Conservation (phyloP, 2,329 filamentous ascomycete species). For the Blastomyces silverae region DNA sequence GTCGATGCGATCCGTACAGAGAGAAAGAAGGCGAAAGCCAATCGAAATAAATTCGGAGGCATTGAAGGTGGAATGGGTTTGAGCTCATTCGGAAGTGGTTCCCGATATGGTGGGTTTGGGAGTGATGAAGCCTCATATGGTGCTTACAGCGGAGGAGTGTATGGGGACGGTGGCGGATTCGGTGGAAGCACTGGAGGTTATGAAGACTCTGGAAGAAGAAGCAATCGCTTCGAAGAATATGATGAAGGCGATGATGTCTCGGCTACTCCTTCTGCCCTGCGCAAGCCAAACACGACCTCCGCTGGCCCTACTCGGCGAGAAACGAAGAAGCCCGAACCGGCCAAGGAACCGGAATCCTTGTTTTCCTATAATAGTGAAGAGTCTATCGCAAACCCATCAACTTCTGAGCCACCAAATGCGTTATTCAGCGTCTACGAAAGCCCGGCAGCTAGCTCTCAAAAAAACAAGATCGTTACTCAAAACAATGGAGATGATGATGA, state of each 20-base stretch:
- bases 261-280: slow-evolving; percentile 45
- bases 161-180: slow-evolving; percentile 92
- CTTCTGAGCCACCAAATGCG: slow-evolving; percentile 35
- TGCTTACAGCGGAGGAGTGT: slow-evolving; percentile 68
- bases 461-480: slow-evolving; percentile 44
- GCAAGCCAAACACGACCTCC: slow-evolving; percentile 42
- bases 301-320: slow-evolving; percentile 36
- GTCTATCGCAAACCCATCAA: slow-evolving; percentile 45
- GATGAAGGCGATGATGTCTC: slow-evolving; percentile 69
- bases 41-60: slow-evolving; percentile 91
- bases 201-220: slow-evolving; percentile 54
- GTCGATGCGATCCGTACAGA: slow-evolving; percentile 50
- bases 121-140: slow-evolving; percentile 63
- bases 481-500: slow-evolving; percentile 71
- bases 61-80: slow-evolving; percentile 59
- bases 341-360: slow-evolving; percentile 86
- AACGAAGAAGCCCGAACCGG: slow-evolving; percentile 59
- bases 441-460: slow-evolving; percentile 43
- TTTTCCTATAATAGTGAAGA: slow-evolving; percentile 82
- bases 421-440: slow-evolving; percentile 38
- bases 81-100: slow-evolving; percentile 47
- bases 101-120: slow-evolving; percentile 83
- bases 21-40: slow-evolving; percentile 80
- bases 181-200: slow-evolving; percentile 74
- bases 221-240: slow-evolving; percentile 89